Conservation (phyloP, 2,329 filamentous ascomycete genomes). For the Corynespora cassiicola region DNA sequence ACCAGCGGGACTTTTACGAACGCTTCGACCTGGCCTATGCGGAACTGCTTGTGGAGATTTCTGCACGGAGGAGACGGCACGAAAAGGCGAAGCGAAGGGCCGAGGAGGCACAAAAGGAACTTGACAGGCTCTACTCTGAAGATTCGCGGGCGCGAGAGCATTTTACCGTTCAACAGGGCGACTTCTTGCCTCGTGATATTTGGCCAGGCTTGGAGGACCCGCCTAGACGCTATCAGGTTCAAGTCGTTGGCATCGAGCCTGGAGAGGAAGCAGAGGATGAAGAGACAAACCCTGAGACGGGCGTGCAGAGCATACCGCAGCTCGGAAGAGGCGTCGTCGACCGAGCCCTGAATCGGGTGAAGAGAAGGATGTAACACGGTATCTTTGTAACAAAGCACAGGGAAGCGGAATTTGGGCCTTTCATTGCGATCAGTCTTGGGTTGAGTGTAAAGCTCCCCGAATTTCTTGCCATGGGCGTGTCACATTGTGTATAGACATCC, state of each 20-base stretch:
- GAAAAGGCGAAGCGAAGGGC: constrained; percentile 77
- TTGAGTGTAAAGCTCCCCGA: constrained; percentile 1
- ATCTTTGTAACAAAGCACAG: not conserved
- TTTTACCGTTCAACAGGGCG: constrained; percentile 83
- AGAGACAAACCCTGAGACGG: constrained; percentile 15
- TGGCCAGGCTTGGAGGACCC: constrained; percentile 68
- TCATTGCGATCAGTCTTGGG: constrained; percentile 2
- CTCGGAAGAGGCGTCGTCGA: constrained; percentile 43
- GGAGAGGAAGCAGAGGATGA: constrained; percentile 18
- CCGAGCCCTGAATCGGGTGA: constrained; percentile 41
- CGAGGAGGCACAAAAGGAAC: constrained; percentile 76
- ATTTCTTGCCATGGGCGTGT: not conserved
- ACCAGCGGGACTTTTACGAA: constrained; percentile 82
- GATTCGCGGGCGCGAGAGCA: constrained; percentile 76
- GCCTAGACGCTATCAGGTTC: constrained; percentile 43
- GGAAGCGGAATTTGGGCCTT: not conserved
- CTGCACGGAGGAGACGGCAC: constrained; percentile 74
- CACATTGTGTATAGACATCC: not conserved
- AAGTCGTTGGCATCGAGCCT: constrained; percentile 20
- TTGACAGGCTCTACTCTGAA: constrained; percentile 75
- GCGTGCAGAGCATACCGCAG: constrained; percentile 40
- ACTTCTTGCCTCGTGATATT: constrained; percentile 85
- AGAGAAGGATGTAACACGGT: constrained; percentile 37
- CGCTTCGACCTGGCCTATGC: constrained; percentile 86
- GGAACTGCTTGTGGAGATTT: constrained; percentile 82